These are phyloP conservation scores for Epichloe baconii DNA, from an alignment of 2,329 filamentous ascomycete genomes.

Conservation along the genomic window DNA sequence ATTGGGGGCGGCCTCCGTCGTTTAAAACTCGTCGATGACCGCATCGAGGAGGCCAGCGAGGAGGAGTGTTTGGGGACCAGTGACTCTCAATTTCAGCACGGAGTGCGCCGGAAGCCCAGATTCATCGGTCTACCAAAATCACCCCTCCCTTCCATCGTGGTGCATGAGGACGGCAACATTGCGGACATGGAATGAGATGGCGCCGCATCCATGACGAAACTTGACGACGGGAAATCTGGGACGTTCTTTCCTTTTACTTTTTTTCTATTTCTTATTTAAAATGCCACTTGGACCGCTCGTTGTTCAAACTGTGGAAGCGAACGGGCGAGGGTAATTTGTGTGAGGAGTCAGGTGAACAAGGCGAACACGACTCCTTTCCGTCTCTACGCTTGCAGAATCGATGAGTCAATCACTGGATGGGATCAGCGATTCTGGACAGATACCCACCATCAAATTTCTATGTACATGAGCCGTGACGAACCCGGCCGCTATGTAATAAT, in stretches of 20 bases:
- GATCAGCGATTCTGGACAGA: not conserved
- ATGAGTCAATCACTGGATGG: not conserved
- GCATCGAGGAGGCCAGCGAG: conserved; percentile 5
- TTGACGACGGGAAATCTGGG: not conserved
- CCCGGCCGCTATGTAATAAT: not conserved
- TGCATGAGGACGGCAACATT: not conserved
- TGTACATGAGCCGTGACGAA: not conserved
- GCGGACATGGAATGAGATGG: not conserved
- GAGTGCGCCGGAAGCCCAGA: conserved; percentile 1
- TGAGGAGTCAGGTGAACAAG: not conserved
- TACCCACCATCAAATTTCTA: not conserved
- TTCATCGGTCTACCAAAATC: not conserved
- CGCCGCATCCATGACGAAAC: not conserved
- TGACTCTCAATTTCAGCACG: not conserved
- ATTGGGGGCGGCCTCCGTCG: conserved; percentile 5
- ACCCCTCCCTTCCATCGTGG: not conserved
- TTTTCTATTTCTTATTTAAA: not conserved
- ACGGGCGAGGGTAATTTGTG: not conserved
- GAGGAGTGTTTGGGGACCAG: conserved; percentile 1
- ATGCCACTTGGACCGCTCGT: no score
- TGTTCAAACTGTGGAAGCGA: not conserved
- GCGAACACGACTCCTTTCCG: not conserved
- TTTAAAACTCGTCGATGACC: conserved; percentile 5
- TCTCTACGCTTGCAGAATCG: no score
- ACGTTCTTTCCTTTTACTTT: not conserved